phyloP scores from a whole-genome alignment of 768 basidiomycete genomes.

The Dictyophora rubrovolvata region DNA sequence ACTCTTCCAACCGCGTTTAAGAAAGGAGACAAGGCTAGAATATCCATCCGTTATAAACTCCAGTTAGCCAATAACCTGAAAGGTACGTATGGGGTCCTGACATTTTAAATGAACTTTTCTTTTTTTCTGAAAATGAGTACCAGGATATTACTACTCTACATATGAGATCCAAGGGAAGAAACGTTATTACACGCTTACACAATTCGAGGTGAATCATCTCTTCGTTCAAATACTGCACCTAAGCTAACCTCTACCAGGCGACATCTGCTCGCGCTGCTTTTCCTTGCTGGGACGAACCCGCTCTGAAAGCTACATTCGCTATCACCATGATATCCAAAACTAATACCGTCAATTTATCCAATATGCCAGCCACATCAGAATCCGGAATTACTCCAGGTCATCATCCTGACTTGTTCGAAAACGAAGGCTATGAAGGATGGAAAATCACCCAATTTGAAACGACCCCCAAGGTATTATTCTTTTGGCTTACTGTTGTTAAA shows the following conservation, averaged over 20 bases:
- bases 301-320: slow-evolving; percentile 73
- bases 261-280: slow-evolving; percentile 77
- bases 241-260: slow-evolving; percentile 36
- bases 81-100: slow-evolving; percentile 34
- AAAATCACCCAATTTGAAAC: slow-evolving; percentile 60
- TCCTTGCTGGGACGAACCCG: slow-evolving; percentile 91
- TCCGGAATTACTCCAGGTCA: slow-evolving; percentile 13
- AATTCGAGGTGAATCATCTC: slow-evolving; percentile 56
- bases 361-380: slow-evolving; percentile 62
- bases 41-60: slow-evolving; percentile 60
- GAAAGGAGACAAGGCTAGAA: slow-evolving; percentile 55
- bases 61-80: slow-evolving; percentile 63
- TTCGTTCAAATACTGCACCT: background rate
- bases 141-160: slow-evolving; percentile 57
- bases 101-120: background rate
- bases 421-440: slow-evolving; percentile 41
- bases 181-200: slow-evolving; percentile 64
- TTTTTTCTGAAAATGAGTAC: background rate
- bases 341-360: slow-evolving; percentile 70
- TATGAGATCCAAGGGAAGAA: slow-evolving; percentile 53
- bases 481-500: background rate
- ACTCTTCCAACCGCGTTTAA: slow-evolving; percentile 48
- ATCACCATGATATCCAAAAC: slow-evolving; percentile 69
- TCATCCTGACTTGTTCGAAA: background rate
- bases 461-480: slow-evolving; percentile 51